These are phyloP conservation scores for Cenchrus americanus DNA, from an alignment of 176 grass and related monocot species.

Conservation along the genomic window DNA sequence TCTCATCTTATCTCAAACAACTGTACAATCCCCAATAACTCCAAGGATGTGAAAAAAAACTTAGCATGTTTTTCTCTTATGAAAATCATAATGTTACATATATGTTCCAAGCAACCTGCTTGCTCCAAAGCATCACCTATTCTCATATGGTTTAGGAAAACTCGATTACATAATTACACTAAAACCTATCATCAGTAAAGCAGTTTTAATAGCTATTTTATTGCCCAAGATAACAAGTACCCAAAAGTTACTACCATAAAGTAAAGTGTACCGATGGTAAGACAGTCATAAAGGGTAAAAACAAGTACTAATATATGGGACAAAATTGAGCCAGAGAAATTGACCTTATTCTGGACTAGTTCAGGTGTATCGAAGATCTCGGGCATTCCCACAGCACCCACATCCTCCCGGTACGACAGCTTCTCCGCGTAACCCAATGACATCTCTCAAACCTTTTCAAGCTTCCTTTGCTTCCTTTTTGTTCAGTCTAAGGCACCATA, in stretches of 20 bases:
- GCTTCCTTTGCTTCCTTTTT: conserved; percentile 18
- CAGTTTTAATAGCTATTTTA: background rate
- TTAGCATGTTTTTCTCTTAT: background rate
- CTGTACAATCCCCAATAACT: background rate
- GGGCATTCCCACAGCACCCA: conserved; percentile 86
- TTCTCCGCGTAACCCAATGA: conserved; percentile 93
- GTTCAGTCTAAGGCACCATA: conserved; percentile 8
- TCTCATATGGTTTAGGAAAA: background rate
- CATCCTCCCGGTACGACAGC: conserved; percentile 87
- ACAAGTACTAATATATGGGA: background rate
- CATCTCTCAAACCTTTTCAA: conserved; percentile 46
- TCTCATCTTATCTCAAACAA: background rate
- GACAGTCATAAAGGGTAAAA: background rate
- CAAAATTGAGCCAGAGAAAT: background rate
- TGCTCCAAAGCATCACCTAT: background rate
- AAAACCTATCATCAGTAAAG: background rate
- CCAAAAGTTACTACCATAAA: background rate
- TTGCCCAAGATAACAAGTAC: background rate
- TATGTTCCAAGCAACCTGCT: background rate
- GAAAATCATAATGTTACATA: background rate
- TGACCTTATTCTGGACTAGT: conserved; percentile 71
- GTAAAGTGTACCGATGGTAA: background rate
- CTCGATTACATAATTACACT: conserved; percentile 8
- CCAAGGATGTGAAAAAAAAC: background rate
- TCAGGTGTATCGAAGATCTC: conserved; percentile 81